Conservation (phyloP, 345 rosid genomes). For the Arabis hirsuta region DNA sequence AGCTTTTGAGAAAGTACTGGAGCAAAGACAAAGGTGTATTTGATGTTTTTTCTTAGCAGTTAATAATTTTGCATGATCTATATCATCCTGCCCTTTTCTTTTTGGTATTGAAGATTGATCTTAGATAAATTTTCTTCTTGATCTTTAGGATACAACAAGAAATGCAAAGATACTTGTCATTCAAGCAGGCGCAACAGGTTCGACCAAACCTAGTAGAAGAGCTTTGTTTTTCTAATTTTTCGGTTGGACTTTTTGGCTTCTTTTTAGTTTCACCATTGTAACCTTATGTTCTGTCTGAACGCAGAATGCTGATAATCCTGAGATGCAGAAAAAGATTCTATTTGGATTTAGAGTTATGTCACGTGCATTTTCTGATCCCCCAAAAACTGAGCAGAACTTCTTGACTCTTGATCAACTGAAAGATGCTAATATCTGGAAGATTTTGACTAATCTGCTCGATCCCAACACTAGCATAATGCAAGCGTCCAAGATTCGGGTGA, state of each 20-base stretch:
- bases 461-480: conserved; percentile 67
- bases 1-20: conserved; percentile 89
- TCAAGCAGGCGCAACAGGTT: conserved; percentile 90
- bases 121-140: conserved; percentile 50
- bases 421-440: conserved; percentile 94
- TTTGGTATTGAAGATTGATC: conserved; percentile 49
- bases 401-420: conserved; percentile 90
- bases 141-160: conserved; percentile 93
- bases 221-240: not conserved
- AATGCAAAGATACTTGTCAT: conserved; percentile 84
- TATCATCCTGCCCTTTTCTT: conserved; percentile 25
- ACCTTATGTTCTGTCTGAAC: conserved; percentile 39
- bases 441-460: conserved; percentile 70
- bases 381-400: conserved; percentile 86
- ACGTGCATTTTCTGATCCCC: conserved; percentile 84
- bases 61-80: conserved; percentile 27
- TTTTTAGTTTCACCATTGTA: conserved; percentile 9
- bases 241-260: not conserved
- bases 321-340: conserved; percentile 75
- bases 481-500: conserved; percentile 71
- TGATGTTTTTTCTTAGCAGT: conserved; percentile 37
- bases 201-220: conserved; percentile 29
- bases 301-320: conserved; percentile 85
- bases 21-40: conserved; percentile 89
- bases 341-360: conserved; percentile 88